These are phyloP conservation scores for Bacterosira constricta DNA, from an alignment of 108 stramenopile genomes.

Conservation along the genomic window DNA sequence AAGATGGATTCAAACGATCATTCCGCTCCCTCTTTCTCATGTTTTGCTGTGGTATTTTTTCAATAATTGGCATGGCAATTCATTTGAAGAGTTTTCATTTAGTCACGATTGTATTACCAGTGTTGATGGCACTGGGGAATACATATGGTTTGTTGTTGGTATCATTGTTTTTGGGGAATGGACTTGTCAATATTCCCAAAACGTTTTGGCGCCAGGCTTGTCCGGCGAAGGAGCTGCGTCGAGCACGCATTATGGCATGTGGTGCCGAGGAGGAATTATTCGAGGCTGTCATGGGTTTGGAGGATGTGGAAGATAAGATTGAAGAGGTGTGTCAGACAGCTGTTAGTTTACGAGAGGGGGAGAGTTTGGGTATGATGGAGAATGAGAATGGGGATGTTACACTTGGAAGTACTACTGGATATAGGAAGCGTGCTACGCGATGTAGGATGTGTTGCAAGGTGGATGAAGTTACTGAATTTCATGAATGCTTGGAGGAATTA, in stretches of 20 bases:
- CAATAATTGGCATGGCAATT: conserved; percentile 45
- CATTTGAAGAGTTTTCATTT: conserved; percentile 41
- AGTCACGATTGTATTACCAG: conserved; percentile 44
- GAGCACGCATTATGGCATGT: conserved; percentile 58
- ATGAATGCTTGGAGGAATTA: conserved; percentile 50
- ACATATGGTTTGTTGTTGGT: conserved; percentile 87
- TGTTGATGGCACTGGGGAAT: conserved; percentile 83
- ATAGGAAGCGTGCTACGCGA: too few species aligned
- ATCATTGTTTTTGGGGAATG: conserved; percentile 75
- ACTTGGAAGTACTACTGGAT: background rate
- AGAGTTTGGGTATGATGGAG: background rate
- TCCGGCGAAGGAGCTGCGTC: conserved; percentile 60
- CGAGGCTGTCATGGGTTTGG: conserved; percentile 65
- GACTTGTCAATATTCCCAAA: conserved; percentile 80
- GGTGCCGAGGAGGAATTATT: conserved; percentile 63
- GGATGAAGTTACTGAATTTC: conserved; percentile 37
- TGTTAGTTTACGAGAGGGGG: conserved; percentile 28
- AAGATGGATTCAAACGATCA: conserved; percentile 48
- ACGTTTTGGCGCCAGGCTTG: conserved; percentile 64
- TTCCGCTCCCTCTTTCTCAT: conserved; percentile 24
- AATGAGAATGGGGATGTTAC: conserved; percentile 10
- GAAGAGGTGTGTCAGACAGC: conserved; percentile 42
- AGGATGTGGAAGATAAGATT: conserved; percentile 60
- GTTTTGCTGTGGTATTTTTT: conserved; percentile 26
- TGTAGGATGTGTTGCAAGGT: conserved; percentile 9